These are phyloP conservation scores for Agrostemma githago DNA, from an alignment of 148 eudicot genomes.

Conservation along the genomic window DNA sequence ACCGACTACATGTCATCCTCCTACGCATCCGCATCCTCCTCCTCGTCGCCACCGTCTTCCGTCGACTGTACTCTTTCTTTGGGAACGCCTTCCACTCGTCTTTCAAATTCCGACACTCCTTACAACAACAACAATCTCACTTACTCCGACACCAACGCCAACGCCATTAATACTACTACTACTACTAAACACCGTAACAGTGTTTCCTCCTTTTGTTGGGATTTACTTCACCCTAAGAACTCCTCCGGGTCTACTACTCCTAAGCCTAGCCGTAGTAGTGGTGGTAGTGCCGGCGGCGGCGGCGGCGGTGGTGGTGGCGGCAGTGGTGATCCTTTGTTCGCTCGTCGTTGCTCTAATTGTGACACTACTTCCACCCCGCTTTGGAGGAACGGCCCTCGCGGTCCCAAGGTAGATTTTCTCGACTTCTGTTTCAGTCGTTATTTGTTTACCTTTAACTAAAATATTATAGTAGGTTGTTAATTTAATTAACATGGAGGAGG, in stretches of 20 bases:
- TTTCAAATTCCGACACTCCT: constrained; percentile 5
- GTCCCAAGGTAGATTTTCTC: constrained; percentile 74
- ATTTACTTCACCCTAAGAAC: constrained; percentile 50
- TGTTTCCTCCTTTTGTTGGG: constrained; percentile 57
- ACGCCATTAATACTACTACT: neutral
- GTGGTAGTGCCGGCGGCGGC: constrained; percentile 5
- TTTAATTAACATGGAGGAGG: neutral
- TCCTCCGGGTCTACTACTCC: constrained; percentile 12
- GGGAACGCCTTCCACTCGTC: constrained; percentile 81
- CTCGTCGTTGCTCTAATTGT: constrained; percentile 90
- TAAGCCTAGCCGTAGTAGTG: constrained; percentile 26
- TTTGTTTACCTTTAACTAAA: neutral
- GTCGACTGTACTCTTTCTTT: constrained; percentile 95
- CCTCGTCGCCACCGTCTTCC: constrained; percentile 33
- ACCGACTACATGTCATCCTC: constrained; percentile 29
- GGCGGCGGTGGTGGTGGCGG: constrained; percentile 6
- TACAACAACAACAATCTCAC: too few species aligned
- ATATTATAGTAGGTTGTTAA: neutral
- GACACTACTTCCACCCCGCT: constrained; percentile 98
- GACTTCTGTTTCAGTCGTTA: neutral
- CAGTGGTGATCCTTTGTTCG: constrained; percentile 49
- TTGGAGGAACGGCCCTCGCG: constrained; percentile 96
- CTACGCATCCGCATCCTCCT: constrained; percentile 20
- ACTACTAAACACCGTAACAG: constrained; percentile 26
- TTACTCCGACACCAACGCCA: neutral